Base-by-base conservation (phyloP, 2,329 filamentous ascomycete genomes). In the Thielaviopsis musarum region DNA sequence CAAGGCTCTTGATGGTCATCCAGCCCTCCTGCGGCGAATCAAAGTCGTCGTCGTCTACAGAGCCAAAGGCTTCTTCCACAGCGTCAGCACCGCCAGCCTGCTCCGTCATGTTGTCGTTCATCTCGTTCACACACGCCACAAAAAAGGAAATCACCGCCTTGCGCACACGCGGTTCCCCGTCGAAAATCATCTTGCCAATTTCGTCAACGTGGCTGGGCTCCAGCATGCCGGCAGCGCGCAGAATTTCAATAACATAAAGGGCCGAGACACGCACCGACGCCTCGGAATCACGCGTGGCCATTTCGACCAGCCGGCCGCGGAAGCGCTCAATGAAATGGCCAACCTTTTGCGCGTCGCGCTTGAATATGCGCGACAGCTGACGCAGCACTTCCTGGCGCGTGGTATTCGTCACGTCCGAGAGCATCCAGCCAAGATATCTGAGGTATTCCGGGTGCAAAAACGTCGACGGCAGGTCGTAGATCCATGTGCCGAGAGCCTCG, bases 281-380 rank as follows among this genome's bases (percentile, higher is more conserved):
- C 65, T 98, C 93, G 0, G 85, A 80, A 70, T 98, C 93, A 62
- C 83, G 81, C 6, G 86, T 88, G 0, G 91, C 91, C 75, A 98
- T 96, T 72, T 98, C 93, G 26, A 97, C 85, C 48, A 98, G 76
- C 28, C 93, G 83, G 5, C 84, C 77, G 55, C 91, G 81, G 70
- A 97, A 98, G 54, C 90, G 81, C 69, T 97, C 93, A 41, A 94
- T 95, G 66, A 97, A 98, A 62, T 90, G 88, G 60, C 89, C 87
- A 57, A 98, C 75, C 64, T 94, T 81, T 68, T 89, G 89, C 58
- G 90, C 83, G 64, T 88, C 84, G 61, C 88, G 83, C 66, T 83
- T 85, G 71, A 94, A 91, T 5, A 98, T 78, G 60, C 81, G 83
- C 22, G 81, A 77, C 15, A 98, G 76, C 69, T 97, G 90, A 66